phyloP scores from a whole-genome alignment of 2,329 filamentous ascomycete genomes.

The Coniochaeta ligniaria region DNA sequence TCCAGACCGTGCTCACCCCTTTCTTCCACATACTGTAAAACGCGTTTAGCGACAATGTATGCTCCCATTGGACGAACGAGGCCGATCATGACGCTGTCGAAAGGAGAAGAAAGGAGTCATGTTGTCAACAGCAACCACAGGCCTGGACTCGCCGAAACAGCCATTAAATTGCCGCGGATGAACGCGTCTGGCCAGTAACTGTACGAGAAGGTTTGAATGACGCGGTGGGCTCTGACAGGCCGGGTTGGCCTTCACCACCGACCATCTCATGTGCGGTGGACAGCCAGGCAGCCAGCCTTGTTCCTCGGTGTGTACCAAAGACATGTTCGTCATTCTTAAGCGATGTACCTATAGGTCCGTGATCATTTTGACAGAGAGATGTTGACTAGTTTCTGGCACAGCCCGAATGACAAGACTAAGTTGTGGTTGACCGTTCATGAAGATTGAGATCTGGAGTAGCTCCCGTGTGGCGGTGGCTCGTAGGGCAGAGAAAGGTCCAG shows the following conservation, averaged over 20 bases:
- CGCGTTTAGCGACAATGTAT: not conserved
- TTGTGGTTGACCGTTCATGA: not conserved
- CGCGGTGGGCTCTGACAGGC: not conserved
- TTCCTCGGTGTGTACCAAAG: not conserved
- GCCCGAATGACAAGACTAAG: not conserved
- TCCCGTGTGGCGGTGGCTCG: slow-evolving; percentile 1
- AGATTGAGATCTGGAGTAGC: not conserved
- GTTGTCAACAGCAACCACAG: not conserved
- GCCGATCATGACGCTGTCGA: not conserved
- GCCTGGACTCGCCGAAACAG: not conserved
- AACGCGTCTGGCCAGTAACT: not conserved
- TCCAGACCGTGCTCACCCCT: not conserved
- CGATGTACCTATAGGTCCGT: no score
- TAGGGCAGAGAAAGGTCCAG: not conserved
- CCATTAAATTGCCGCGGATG: not conserved
- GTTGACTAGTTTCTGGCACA: not conserved
- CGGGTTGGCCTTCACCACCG: not conserved
- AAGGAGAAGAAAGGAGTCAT: not conserved
- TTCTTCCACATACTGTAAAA: not conserved
- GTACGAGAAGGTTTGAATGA: not conserved
- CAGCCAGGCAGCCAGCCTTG: not conserved
- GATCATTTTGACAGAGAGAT: not conserved
- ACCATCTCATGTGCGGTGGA: not conserved
- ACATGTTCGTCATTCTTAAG: not conserved
- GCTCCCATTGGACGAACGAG: not conserved